Evolutionary conservation across 495 filamentous ascomycete genomes (phyloP), one percentile per base, ranked within the genome.

Genomic region (Lepraria neglecta): DNA sequence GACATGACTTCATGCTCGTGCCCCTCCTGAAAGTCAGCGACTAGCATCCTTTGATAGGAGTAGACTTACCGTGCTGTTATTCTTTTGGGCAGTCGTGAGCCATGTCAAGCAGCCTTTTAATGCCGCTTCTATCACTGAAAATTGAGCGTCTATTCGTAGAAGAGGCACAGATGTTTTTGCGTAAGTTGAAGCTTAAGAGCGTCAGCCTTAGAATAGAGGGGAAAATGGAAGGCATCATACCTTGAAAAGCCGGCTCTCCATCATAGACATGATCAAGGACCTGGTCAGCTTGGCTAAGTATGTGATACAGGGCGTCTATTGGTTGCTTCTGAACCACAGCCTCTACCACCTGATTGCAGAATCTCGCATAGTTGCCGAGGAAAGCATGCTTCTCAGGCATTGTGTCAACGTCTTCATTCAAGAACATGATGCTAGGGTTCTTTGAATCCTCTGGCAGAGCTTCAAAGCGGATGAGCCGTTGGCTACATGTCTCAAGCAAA

Each of bases 361-460:
- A 97, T 51, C 95, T 83, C 27, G 92, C 79, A 70, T 97, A 99
- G 67, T 97, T 97, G 1, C 94, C 92, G n/a, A 97, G 80, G 70
- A 99, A 99, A 14, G 92, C 89, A 75, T 99, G 94, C 28, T 89
- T 80, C 71, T 99, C 95, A 2, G 95, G 95, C 35, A 92, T 78
- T 0, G 94, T 97, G 71, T 97, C 95, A 38, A 96, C 89, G 70
- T 99, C 94, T 63, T 96, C 91, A 55, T 89, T 74, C 7, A 99
- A 80, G 61, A 96, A 91, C 42, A 89, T 74, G 33, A 92, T 80
- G 15, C 86, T 89, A 9, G 87, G 82, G 70, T 97, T 84, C 17
- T 90, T 82, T 0, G 85, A 87, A 62, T 95, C 88, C 56, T 88
- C 82, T 0, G 90, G 87, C 27, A 97, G 80, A 65, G 75, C 82